Percentiles rank a stretch among this genome's conserved stretches.
Evolutionary conservation across 2,329 filamentous ascomycete genomes (phyloP).

Genomic region (Penicillium sp.): DNA sequence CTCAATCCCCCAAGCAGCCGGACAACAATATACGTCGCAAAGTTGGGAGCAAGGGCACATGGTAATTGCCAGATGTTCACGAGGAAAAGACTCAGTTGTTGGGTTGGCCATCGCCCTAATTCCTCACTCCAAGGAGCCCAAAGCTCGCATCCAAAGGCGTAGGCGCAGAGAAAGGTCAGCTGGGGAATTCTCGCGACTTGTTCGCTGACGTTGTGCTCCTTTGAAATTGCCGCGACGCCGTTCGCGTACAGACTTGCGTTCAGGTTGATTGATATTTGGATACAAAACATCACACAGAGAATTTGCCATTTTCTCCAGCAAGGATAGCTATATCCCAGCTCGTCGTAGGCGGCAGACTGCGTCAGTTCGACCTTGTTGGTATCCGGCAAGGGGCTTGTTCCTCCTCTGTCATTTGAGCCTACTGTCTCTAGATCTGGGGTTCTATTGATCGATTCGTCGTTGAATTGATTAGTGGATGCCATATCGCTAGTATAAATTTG

Average conservation of each 20-base stretch:
- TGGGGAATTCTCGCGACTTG: slow-evolving; percentile 71
- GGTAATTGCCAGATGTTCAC: slow-evolving; percentile 77
- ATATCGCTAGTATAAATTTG: background rate
- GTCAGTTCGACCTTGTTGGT: slow-evolving; percentile 40
- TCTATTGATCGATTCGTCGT: too few species aligned
- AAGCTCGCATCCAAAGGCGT: slow-evolving; percentile 81
- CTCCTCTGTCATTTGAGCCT: background rate
- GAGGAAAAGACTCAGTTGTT: slow-evolving; percentile 70
- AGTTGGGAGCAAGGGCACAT: slow-evolving; percentile 71
- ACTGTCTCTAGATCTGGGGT: background rate
- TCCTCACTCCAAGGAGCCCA: slow-evolving; percentile 89
- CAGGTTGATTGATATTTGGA: slow-evolving; percentile 76
- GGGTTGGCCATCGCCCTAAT: slow-evolving; percentile 71
- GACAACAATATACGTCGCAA: slow-evolving; percentile 66
- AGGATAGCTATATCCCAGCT: slow-evolving; percentile 63
- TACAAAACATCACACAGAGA: slow-evolving; percentile 67
- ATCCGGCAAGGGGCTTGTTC: background rate
- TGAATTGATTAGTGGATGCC: too few species aligned
- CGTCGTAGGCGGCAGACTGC: slow-evolving; percentile 61
- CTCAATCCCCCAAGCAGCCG: slow-evolving; percentile 63
- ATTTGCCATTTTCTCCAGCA: slow-evolving; percentile 68
- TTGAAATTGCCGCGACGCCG: slow-evolving; percentile 60
- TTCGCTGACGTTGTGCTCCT: slow-evolving; percentile 65
- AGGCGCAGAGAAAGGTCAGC: slow-evolving; percentile 72
- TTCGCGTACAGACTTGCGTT: slow-evolving; percentile 73